Evolutionary conservation across 768 basidiomycete genomes (phyloP), one percentile per base, ranked within the genome.

Genomic region (Pholiota conissans): DNA sequence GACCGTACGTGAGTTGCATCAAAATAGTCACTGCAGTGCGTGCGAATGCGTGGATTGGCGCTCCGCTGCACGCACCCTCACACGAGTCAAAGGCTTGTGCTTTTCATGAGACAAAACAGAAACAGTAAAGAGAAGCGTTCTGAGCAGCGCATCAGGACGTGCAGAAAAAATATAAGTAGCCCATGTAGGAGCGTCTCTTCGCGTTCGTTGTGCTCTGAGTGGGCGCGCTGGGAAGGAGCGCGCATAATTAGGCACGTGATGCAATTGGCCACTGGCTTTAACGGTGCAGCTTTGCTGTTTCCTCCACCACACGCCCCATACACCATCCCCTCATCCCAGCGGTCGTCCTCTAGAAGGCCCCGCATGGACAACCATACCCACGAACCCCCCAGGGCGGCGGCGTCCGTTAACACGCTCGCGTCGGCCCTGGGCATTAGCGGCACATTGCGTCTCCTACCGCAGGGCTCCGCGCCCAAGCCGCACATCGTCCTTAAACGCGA

Each of bases 401-500:
- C 66, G 45, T 53, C 68, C 14, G 56, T 61, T 53, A 66, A 74
- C 56, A 69, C 78, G 30, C 78, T 82, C 64, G 69, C 81, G 37
- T 80, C 86, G 45, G 63, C 86, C 58, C 79, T 90, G 53, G 86
- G 86, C 59, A 73, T 89, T 66, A 83, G 83, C 70, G 83, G 82
- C 37, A 67, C 74, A 49, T 73, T 89, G 64, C 87, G 86, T 65
- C 81, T 90, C 72, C 80, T 84, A 61, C 82, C 79, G 61, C 87
- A 89, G 79, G 81, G 83, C 24, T 79, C 80, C 61, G 83, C 77
- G 54, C 84, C 86, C 65, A 89, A 88, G 68, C 79, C 88, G 26
- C 88, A 90, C 71, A 78, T 86, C 61, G 74, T 89, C 61, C 70
- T 90, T 42, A 78, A 83, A 74, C 86, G 86, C 70, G 86, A 86